phyloP scores from a whole-genome alignment of 2,329 filamentous ascomycete species.

The Hypoxylon sp. region DNA sequence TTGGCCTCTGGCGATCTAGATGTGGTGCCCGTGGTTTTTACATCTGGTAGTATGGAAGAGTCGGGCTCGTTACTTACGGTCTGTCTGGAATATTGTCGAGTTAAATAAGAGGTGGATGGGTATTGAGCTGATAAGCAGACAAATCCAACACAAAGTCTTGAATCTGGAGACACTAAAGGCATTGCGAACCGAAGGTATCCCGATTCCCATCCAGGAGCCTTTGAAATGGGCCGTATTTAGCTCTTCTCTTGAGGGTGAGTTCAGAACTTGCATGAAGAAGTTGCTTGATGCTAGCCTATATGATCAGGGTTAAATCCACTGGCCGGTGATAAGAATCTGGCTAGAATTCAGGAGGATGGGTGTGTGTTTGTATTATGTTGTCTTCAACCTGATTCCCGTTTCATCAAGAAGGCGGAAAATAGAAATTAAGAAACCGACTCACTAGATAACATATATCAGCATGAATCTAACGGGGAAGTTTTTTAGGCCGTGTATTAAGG shows the following conservation, averaged over 20 bases:
- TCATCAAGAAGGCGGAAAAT: background rate
- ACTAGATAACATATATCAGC: slow-evolving; percentile 19
- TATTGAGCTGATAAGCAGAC: slow-evolving; percentile 40
- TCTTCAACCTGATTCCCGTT: background rate
- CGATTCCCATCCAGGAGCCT: slow-evolving; percentile 59
- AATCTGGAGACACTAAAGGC: slow-evolving; percentile 44
- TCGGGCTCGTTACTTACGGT: slow-evolving; percentile 20
- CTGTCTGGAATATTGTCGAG: slow-evolving; percentile 39
- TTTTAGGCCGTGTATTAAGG: background rate
- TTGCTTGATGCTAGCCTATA: slow-evolving; percentile 58
- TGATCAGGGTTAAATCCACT: background rate
- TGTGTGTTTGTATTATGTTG: background rate
- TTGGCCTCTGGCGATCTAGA: background rate
- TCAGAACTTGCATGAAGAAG: slow-evolving; percentile 64
- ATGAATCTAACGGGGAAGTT: background rate
- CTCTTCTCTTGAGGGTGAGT: slow-evolving; percentile 61
- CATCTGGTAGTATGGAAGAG: background rate
- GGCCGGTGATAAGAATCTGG: background rate
- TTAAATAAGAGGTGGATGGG: slow-evolving; percentile 45
- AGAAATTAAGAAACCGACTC: background rate
- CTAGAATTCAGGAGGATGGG: background rate
- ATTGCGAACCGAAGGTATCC: slow-evolving; percentile 57
- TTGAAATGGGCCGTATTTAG: slow-evolving; percentile 59
- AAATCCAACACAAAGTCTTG: slow-evolving; percentile 38
- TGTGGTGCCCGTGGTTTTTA: background rate